Conservation (phyloP, 148 eudicot genomes). For the Vaccinium myrtillus region DNA sequence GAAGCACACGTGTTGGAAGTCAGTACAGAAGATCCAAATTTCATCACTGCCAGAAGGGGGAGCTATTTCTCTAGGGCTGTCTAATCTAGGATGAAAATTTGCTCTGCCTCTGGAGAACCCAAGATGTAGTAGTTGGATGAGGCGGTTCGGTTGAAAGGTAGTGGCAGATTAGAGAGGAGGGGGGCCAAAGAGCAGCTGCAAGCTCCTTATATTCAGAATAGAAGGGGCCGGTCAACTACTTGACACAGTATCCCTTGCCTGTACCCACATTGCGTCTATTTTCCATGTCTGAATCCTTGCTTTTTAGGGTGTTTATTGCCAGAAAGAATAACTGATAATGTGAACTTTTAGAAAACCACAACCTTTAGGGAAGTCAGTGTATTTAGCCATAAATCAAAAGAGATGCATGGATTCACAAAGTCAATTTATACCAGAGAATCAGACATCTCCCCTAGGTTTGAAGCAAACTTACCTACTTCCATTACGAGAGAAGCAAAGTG, state of each 20-base stretch:
- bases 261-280: neutral
- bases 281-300: neutral
- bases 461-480: slow-evolving; percentile 73
- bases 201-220: neutral
- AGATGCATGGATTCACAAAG: neutral
- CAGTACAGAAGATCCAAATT: neutral
- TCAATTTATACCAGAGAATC: neutral
- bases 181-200: neutral
- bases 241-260: neutral
- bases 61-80: neutral
- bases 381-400: neutral
- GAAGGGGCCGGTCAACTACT: neutral
- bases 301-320: neutral
- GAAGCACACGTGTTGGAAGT: neutral
- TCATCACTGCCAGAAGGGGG: neutral
- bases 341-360: neutral
- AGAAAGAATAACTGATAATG: neutral
- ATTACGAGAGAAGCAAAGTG: slow-evolving; percentile 70
- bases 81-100: neutral
- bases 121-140: neutral
- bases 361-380: neutral
- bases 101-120: neutral
- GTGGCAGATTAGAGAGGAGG: neutral
- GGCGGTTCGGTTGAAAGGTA: neutral
- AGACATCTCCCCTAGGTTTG: slow-evolving; percentile 1